These are phyloP conservation scores for Orbilia ellipsospora DNA, from an alignment of 2,329 filamentous ascomycete genomes.

Conservation along the genomic window DNA sequence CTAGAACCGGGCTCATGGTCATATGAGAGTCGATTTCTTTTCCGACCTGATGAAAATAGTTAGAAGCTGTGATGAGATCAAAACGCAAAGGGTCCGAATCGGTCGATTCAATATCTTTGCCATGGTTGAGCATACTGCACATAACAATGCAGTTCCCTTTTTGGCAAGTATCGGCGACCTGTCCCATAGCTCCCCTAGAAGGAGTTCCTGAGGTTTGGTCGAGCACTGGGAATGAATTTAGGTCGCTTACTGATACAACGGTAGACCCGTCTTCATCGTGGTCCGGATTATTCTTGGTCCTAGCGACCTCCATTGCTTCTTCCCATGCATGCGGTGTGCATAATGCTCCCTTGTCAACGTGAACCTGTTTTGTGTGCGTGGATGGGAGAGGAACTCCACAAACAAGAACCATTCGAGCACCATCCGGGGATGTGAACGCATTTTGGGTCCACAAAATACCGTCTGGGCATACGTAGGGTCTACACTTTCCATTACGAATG, in stretches of 20 bases:
- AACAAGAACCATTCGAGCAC: constrained; percentile 43
- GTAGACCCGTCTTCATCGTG: constrained; percentile 9
- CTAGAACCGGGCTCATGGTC: constrained; percentile 33
- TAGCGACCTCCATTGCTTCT: constrained; percentile 23
- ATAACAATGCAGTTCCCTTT: constrained; percentile 7
- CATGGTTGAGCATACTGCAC: background rate
- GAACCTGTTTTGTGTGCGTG: constrained; percentile 29
- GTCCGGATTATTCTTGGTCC: background rate
- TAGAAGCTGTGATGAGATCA: constrained; percentile 22
- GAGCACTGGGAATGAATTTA: constrained; percentile 1
- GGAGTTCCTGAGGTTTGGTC: constrained; percentile 15
- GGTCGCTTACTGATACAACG: constrained; percentile 26
- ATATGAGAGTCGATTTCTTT: constrained; percentile 42
- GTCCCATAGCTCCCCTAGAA: constrained; percentile 40
- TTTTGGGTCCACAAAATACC: constrained; percentile 51
- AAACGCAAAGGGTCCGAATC: constrained; percentile 15
- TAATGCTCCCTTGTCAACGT: constrained; percentile 38
- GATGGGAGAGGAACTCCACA: constrained; percentile 47
- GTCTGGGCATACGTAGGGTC: constrained; percentile 47
- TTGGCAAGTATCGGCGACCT: constrained; percentile 23
- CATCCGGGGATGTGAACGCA: constrained; percentile 41
- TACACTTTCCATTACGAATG: constrained; percentile 34
- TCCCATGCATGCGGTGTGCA: constrained; percentile 51
- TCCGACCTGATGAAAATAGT: constrained; percentile 36
- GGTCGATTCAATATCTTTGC: constrained; percentile 6